phyloP scores from a whole-genome alignment of 2,329 filamentous ascomycete species.

The Seiridium cupressi region DNA sequence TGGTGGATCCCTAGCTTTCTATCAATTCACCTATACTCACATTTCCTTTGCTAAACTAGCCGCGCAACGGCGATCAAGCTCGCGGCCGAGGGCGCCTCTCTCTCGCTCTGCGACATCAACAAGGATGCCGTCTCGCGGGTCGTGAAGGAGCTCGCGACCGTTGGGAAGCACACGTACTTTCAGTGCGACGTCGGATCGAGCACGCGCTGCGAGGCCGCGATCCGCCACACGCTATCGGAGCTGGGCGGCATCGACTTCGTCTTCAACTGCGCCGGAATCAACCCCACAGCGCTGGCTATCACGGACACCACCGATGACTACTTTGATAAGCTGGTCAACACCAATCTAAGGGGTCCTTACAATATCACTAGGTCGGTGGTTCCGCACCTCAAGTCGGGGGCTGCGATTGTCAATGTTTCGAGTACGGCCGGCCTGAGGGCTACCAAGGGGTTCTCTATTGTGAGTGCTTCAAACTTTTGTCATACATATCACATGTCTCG shows the following conservation, averaged over 20 bases:
- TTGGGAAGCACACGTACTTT: neutral
- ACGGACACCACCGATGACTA: slow-evolving; percentile 42
- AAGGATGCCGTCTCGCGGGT: slow-evolving; percentile 11
- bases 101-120: slow-evolving; percentile 27
- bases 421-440: slow-evolving; percentile 30
- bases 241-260: slow-evolving; percentile 31
- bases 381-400: slow-evolving; percentile 31
- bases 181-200: slow-evolving; percentile 15
- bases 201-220: slow-evolving; percentile 12
- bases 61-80: slow-evolving; percentile 23
- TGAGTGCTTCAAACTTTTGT: neutral
- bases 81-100: slow-evolving; percentile 19
- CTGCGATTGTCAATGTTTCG: slow-evolving; percentile 36
- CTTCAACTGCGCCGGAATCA: slow-evolving; percentile 45
- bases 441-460: slow-evolving; percentile 12
- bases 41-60: neutral
- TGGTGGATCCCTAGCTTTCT: too few species aligned
- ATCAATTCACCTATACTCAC: neutral
- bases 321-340: slow-evolving; percentile 42
- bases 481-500: neutral
- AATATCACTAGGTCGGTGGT: slow-evolving; percentile 40
- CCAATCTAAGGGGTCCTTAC: slow-evolving; percentile 43
- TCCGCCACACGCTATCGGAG: neutral
- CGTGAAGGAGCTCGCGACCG: neutral
- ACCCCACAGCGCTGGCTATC: slow-evolving; percentile 39